Evolutionary conservation across 2,329 filamentous ascomycete genomes (phyloP).

Genomic region (Trichoderma sp.): DNA sequence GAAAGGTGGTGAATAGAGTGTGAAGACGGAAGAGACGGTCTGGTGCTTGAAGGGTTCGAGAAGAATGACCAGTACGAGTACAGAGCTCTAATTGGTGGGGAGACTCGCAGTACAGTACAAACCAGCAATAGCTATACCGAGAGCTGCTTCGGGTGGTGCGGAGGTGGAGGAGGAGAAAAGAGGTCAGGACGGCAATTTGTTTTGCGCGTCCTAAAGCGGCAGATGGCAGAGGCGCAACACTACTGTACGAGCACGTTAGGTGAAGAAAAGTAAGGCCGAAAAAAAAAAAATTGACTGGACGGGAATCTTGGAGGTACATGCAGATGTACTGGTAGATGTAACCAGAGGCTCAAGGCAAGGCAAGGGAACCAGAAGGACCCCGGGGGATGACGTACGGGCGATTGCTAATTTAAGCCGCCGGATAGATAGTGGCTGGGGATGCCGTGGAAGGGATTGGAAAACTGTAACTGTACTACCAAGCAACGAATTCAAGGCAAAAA

Average conservation of each 20-base stretch:
- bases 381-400: constrained; percentile 3
- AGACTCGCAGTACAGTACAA: neutral
- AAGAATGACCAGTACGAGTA: constrained; percentile 1
- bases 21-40: constrained; percentile 2
- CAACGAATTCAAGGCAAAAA: neutral
- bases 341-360: neutral
- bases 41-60: constrained; percentile 10
- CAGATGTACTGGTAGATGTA: neutral
- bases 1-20: neutral
- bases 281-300: neutral
- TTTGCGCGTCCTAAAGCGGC: constrained; percentile 7
- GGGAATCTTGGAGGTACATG: neutral
- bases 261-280: constrained; percentile 12
- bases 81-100: constrained; percentile 15
- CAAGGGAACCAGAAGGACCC: neutral
- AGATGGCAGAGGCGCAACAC: constrained; percentile 9
- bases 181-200: constrained; percentile 12
- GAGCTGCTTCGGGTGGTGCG: constrained; percentile 16
- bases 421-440: neutral
- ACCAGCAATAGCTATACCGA: neutral
- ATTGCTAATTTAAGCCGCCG: neutral
- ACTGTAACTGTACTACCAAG: neutral
- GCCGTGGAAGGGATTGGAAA: neutral
- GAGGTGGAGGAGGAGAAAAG: constrained; percentile 11
- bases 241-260: neutral